phyloP scores from a whole-genome alignment of 306 rosid genomes.

The Rosa lucieae region DNA sequence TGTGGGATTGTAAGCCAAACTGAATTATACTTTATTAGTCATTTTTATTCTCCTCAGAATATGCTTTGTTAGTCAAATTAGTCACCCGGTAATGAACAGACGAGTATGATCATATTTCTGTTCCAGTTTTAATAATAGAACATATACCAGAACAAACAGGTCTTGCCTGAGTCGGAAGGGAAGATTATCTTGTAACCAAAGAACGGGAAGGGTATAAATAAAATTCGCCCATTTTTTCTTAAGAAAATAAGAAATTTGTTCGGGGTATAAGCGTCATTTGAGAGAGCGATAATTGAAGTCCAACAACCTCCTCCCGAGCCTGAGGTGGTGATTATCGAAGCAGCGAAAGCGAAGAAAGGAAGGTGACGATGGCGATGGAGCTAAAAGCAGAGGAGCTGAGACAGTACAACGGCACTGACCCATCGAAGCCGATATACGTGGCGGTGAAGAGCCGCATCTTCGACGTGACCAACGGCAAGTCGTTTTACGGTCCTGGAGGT shows the following conservation, averaged over 20 bases:
- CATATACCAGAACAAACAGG: no score
- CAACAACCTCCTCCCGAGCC: background rate
- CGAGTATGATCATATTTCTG: no score
- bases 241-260: no score
- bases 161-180: no score
- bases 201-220: no score
- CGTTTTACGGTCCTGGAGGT: constrained; percentile 94
- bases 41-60: no score
- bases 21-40: background rate
- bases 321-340: background rate
- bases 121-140: no score
- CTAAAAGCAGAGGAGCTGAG: constrained; percentile 51
- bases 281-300: background rate
- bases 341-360: background rate
- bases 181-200: no score
- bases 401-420: constrained; percentile 70
- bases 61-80: no score
- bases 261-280: background rate
- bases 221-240: no score
- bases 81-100: no score
- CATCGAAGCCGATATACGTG: constrained; percentile 81
- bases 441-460: constrained; percentile 76
- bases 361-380: constrained; percentile 46
- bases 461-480: constrained; percentile 78
- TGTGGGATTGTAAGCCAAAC: no score